phyloP scores from a whole-genome alignment of 306 rosid genomes.

The Adenanthera pavonina region DNA sequence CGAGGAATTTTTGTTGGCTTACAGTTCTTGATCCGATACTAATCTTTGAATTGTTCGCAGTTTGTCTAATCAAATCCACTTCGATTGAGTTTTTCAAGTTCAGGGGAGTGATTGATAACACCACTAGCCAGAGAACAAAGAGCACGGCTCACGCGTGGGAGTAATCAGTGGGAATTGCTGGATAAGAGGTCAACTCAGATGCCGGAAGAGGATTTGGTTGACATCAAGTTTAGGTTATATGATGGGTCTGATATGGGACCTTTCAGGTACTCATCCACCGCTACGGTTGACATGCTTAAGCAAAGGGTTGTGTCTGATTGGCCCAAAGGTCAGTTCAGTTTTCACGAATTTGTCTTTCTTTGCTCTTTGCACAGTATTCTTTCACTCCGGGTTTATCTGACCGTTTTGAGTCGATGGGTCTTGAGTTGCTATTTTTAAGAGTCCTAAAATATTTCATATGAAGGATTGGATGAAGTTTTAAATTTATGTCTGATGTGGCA shows the following conservation, averaged over 20 bases:
- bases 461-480: neutral
- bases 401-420: constrained; percentile 7
- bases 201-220: constrained; percentile 78
- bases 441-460: neutral
- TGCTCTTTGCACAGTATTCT: neutral
- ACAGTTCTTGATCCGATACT: neutral
- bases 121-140: neutral
- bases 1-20: neutral
- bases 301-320: constrained; percentile 78
- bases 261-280: constrained; percentile 68
- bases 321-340: constrained; percentile 66
- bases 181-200: constrained; percentile 49
- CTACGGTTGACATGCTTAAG: constrained; percentile 77
- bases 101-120: constrained; percentile 18
- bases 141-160: neutral
- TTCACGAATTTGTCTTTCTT: neutral
- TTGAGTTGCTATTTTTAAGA: constrained; percentile 12
- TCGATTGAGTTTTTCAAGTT: constrained; percentile 30
- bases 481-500: neutral
- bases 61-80: neutral
- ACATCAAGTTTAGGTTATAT: constrained; percentile 70
- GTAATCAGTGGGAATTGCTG: constrained; percentile 29
- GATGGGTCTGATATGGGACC: constrained; percentile 81
- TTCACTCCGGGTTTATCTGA: constrained; percentile 10
- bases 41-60: neutral